Evolutionary conservation across 2,329 filamentous ascomycete species (phyloP).

Genomic region (Phyllosticta paracitricarpa): DNA sequence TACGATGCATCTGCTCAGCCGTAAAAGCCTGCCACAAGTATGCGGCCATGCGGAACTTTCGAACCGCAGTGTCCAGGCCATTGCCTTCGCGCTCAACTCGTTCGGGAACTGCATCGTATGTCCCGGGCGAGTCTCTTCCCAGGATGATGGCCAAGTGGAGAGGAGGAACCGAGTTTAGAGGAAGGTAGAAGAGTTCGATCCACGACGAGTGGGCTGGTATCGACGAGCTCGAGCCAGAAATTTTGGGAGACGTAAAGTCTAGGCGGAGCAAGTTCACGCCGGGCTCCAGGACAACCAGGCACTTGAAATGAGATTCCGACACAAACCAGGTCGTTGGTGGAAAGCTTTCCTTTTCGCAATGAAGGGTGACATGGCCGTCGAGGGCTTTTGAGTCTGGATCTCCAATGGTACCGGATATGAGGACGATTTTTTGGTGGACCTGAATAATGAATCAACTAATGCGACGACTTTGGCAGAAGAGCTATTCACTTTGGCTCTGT

Average conservation of each 20-base stretch:
- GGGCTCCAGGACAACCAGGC: conserved; percentile 78
- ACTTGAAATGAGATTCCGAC: conserved; percentile 82
- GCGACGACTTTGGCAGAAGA: not conserved
- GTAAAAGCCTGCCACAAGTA: conserved; percentile 98
- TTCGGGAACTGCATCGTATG: conserved; percentile 72
- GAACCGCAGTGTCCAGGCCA: conserved; percentile 65
- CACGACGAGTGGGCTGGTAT: conserved; percentile 68
- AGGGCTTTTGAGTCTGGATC: conserved; percentile 57
- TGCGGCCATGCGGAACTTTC: conserved; percentile 88
- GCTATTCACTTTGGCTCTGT: conserved; percentile 60
- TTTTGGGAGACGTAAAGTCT: conserved; percentile 77
- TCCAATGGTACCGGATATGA: conserved; percentile 72
- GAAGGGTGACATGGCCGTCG: conserved; percentile 71
- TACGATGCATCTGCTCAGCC: conserved; percentile 88
- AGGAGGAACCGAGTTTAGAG: conserved; percentile 66
- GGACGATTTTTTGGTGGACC: conserved; percentile 85
- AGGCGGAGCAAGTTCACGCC: conserved; percentile 82
- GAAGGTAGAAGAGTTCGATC: conserved; percentile 77
- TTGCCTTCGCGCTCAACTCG: conserved; percentile 73
- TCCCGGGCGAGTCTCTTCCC: conserved; percentile 77
- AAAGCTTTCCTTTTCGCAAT: conserved; percentile 75
- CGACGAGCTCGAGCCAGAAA: conserved; percentile 56
- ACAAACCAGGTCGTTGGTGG: conserved; percentile 81
- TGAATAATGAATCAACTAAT: conserved; percentile 26
- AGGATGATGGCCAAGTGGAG: conserved; percentile 82